Base-by-base conservation (phyloP, 352 stramenopile genomes). In the Globisporangium camurandrum region DNA sequence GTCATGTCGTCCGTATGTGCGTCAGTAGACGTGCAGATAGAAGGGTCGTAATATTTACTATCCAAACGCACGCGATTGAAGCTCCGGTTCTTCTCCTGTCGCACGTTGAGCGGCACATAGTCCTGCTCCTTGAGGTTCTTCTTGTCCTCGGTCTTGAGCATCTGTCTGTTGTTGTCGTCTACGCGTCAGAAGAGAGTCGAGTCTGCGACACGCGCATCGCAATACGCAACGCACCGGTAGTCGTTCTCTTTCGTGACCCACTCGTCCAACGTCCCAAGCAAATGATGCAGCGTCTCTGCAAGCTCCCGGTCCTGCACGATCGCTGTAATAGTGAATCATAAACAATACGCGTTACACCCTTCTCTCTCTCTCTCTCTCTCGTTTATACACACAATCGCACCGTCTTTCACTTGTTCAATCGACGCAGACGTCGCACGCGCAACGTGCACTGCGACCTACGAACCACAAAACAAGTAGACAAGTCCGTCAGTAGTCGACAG, bases 131-230 rank as follows among this genome's bases (percentile, higher is more conserved):
- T 83, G 64, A 94, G 68, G 54, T 84, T 57, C 43, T 94, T 94
- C 55, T 94, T 94, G 64, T 94, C 83, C 53, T 94, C 83, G 0
- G 78, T 89, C 62, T 94, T 94, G 17, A 94, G 72, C 78, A 94
- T 86, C 75, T 88, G 80, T 12, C 80, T 92, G 33, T 2, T n/a
- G 6, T 37, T 30, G 17, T 41, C 14, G 16, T 42, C 22, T 17
- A 45, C 54, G 30, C 57, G 83, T 75, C 83, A 57, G 48, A 91
- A 92, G 46, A 92, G 78, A 41, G 92, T 94, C 53, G 92, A 80
- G 56, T 91, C 92, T 14, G 59, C 51, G 26, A 90, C 68, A 80
- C 83, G 92, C 26, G 86, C 78, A 40, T 94, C 80, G n/a, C n/a
- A n/a, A n/a, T n/a, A n/a, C n/a, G n/a, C 22, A 19, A 45, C 54